Conservation (phyloP, 225 moss, liverwort and hornwort species). For the Climacium dendroides region DNA sequence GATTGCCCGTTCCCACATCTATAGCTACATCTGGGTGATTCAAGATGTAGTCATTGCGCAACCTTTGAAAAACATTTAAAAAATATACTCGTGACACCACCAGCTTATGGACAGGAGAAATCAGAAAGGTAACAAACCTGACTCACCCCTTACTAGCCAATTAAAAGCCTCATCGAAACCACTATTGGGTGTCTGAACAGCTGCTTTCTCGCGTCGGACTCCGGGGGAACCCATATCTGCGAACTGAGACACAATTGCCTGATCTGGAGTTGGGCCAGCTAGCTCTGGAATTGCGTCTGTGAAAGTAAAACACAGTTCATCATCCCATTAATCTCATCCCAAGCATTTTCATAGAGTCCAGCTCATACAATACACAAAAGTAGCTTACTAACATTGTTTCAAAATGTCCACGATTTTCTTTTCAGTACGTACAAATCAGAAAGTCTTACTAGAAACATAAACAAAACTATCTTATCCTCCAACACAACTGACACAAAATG, state of each 20-base stretch:
- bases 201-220: slow-evolving; percentile 60
- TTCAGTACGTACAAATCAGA: neutral
- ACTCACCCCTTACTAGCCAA: slow-evolving; percentile 78
- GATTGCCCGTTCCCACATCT: slow-evolving; percentile 37
- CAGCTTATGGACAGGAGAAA: neutral
- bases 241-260: slow-evolving; percentile 51
- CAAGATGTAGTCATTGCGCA: slow-evolving; percentile 7
- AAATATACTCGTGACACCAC: neutral
- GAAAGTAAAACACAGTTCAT: neutral
- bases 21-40: slow-evolving; percentile 49
- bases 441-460: no score
- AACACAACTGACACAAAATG: neutral
- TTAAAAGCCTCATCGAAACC: slow-evolving; percentile 69
- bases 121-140: slow-evolving; percentile 22
- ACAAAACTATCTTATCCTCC: neutral
- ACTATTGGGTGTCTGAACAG: slow-evolving; percentile 49
- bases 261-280: slow-evolving; percentile 45
- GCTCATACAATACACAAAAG: neutral
- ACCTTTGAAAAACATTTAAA: neutral
- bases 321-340: neutral
- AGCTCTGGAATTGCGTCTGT: slow-evolving; percentile 32
- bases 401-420: neutral
- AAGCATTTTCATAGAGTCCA: neutral
- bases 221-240: slow-evolving; percentile 52
- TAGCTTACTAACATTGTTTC: neutral